Percentiles rank a stretch among this genome's conserved stretches.
These are phyloP conservation scores for Phylloporus sp. DNA, from an alignment of 768 basidiomycete species.

Conservation along the genomic window DNA sequence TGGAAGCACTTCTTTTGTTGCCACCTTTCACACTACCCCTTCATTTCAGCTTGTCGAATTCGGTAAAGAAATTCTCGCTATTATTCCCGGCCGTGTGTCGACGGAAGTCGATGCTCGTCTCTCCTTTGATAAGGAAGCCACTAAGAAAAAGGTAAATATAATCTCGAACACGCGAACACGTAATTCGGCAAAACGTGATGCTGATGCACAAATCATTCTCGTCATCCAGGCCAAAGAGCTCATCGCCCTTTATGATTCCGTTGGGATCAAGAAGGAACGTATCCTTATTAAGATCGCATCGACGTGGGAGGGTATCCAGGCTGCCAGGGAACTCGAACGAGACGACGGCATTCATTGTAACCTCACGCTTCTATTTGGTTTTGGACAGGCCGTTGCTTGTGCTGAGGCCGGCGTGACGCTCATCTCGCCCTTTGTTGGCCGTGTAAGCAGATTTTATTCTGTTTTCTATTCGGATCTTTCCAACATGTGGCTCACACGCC, in stretches of 20 bases:
- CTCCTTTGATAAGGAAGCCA: conserved; percentile 92
- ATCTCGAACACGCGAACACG: conserved; percentile 16
- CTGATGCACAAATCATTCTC: conserved; percentile 9
- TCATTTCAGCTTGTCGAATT: conserved; percentile 85
- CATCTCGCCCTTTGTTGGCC: conserved; percentile 99
- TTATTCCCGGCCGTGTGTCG: conserved; percentile 98
- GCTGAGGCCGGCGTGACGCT: conserved; percentile 98
- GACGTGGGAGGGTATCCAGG: conserved; percentile 99
- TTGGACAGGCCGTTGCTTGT: conserved; percentile 97
- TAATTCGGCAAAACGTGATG: conserved; percentile 18
- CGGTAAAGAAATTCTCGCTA: conserved; percentile 89
- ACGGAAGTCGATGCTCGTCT: conserved; percentile 98
- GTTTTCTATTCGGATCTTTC: conserved; percentile 10
- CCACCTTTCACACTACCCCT: conserved; percentile 12
- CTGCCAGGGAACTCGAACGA: conserved; percentile 90
- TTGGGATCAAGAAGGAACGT: conserved; percentile 91
- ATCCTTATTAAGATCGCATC: conserved; percentile 99
- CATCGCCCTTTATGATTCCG: conserved; percentile 90
- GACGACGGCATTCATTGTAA: conserved; percentile 97
- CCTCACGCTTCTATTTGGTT: conserved; percentile 97
- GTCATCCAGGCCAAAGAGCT: conserved; percentile 66
- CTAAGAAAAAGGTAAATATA: conserved; percentile 72
- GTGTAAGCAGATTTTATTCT: conserved; percentile 50
- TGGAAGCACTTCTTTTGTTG: conserved; percentile 11
- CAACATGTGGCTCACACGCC: conserved; percentile 7